Conservation (phyloP, 805 yeast genomes). For the Kuraishia piskuri region DNA sequence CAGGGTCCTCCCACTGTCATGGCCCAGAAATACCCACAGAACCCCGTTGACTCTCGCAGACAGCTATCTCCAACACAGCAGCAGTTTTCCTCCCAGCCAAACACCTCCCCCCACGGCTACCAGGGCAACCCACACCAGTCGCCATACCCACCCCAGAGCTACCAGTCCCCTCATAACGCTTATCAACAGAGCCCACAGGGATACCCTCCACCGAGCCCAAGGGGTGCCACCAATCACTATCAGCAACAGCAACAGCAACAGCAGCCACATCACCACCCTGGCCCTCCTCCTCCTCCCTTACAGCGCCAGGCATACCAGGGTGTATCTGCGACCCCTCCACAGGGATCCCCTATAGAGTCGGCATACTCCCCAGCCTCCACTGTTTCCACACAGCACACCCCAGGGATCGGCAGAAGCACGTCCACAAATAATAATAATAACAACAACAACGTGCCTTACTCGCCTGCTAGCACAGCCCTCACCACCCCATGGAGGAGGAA, state of each 20-base stretch:
- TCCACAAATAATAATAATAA: no score
- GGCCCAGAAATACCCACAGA: not conserved
- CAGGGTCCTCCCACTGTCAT: not conserved
- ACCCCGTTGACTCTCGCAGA: not conserved
- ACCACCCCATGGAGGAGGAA: constrained; percentile 60
- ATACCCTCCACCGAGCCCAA: not conserved
- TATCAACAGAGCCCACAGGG: not conserved
- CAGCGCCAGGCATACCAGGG: not conserved
- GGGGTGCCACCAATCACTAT: not conserved
- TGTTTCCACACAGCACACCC: not conserved
- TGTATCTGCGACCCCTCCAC: not conserved
- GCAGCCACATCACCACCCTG: no score
- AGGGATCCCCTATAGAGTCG: not conserved
- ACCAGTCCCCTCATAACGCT: not conserved
- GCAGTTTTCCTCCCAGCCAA: not conserved
- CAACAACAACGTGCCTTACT: not conserved
- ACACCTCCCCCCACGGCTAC: not conserved
- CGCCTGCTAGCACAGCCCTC: not conserved
- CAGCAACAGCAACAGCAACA: not conserved
- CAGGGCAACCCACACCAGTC: not conserved
- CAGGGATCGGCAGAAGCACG: not conserved
- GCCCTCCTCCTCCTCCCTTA: not conserved
- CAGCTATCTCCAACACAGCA: not conserved
- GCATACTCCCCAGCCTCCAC: not conserved
- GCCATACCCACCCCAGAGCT: not conserved